Base-by-base conservation (phyloP, 345 rosid species). In the Euphorbia tirucalli region DNA sequence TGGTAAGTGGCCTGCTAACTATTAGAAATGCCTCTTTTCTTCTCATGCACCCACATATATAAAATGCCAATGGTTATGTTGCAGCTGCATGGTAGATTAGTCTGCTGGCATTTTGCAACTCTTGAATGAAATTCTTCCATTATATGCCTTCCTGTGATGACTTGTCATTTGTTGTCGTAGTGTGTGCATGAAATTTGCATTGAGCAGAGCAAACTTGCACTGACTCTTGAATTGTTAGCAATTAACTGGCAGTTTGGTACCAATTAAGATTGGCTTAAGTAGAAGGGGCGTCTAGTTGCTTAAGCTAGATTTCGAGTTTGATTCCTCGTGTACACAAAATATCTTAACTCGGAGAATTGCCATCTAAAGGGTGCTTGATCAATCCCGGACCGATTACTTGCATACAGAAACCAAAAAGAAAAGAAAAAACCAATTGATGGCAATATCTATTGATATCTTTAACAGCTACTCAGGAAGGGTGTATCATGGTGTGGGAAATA, bases 1-100 rank as follows among this genome's bases (percentile, higher is more conserved):
- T 95, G 97, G 99, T 95, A 86, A 46, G 11, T 31, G 63, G 49
- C 65, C 50, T 63, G 65, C 79, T 43, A 24, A 19, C 52, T 37
- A 15, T 50, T 54, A 19, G 52, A 55, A 71, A 18, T 30, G 58
- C 37, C 25, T 60, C 11, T 52, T 39, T 52, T 54, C 14, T 44
- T 28, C 35, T 49, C 43, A 25, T 7, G 55, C 55, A 28, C 35
- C 16, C 44, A 11, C 13, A 4, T 22, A 35, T 46, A 7, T 69
- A 24, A 25, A 3, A 44, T 43, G 28, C 46, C 25, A 46, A 46
- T 48, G 41, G 27, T 27, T 43, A 43, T 65, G 35, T 25, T 14
- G 35, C 35, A 15, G 18, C 4, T 37, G 61, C 66, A 66, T 56
- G 16, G 18, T 46, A 70, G 27, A 25, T 46, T 59, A 39, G 57